Conservation (phyloP, 495 filamentous ascomycete genomes). For the Neurospora pannonica region DNA sequence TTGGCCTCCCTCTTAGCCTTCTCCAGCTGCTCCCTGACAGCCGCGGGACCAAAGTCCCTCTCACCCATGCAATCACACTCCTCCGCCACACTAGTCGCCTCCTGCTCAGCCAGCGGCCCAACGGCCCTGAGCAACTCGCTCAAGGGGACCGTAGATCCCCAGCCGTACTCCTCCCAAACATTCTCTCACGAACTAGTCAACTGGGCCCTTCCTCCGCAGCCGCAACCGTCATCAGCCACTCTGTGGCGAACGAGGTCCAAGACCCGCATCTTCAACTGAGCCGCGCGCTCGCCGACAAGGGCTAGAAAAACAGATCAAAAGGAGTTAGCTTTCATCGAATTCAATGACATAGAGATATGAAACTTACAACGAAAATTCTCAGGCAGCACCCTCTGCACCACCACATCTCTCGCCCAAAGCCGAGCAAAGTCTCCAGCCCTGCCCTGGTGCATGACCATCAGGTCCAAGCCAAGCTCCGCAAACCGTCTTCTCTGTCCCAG, state of each 20-base stretch:
- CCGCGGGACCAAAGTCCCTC: background rate
- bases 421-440: background rate
- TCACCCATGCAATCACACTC: background rate
- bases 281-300: background rate
- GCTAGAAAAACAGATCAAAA: background rate
- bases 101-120: background rate
- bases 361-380: background rate
- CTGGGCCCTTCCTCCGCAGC: background rate
- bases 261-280: background rate
- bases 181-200: background rate
- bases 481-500: background rate
- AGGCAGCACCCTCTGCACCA: background rate
- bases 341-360: background rate
- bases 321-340: background rate
- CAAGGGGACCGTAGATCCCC: background rate
- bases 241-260: background rate
- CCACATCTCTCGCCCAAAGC: background rate
- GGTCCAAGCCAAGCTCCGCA: background rate
- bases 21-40: background rate
- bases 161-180: background rate
- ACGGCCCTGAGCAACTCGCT: background rate
- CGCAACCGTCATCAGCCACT: background rate
- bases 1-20: background rate
- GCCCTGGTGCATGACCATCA: background rate
- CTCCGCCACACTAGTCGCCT: background rate